A percentile compares a stretch with the other conserved stretches of the same genome.
Conservation (phyloP, 176 grass and related monocot genomes). For the Dactylis glomerata region DNA sequence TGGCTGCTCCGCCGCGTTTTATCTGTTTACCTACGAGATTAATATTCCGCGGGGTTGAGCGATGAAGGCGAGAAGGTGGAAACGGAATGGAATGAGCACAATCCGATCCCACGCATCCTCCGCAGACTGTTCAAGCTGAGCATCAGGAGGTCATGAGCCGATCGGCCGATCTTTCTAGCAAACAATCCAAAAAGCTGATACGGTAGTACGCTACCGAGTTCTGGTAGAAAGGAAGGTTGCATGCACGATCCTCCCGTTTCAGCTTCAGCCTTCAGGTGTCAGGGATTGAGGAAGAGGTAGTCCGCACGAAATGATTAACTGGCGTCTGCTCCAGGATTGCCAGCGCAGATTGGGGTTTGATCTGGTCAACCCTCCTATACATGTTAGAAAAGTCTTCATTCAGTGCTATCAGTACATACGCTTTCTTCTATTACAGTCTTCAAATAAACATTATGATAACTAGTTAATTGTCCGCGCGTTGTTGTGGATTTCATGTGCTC, state of each 20-base stretch:
- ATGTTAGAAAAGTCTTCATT: neutral
- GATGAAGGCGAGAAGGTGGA: neutral
- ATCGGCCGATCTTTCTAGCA: neutral
- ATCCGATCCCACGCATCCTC: neutral
- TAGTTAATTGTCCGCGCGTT: too few relatives aligned
- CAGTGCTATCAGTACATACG: neutral
- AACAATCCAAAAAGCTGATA: neutral
- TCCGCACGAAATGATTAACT: conserved; percentile 24
- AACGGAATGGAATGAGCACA: neutral
- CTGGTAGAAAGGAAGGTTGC: neutral
- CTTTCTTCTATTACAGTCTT: neutral
- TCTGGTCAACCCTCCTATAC: neutral
- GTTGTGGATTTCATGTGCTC: too few relatives aligned
- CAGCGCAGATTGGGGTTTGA: neutral
- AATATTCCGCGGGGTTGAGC: neutral
- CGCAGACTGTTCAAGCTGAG: neutral
- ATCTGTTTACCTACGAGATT: neutral
- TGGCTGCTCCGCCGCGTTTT: neutral
- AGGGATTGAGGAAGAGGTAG: neutral
- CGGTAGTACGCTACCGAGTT: neutral
- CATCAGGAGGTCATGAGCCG: neutral
- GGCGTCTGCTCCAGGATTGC: neutral
- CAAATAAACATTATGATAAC: neutral
- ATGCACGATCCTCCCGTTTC: neutral
- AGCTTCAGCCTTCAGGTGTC: neutral